Base-by-base conservation (phyloP, 1,139 yeast species). In the Sugiyamaella neomexicana region DNA sequence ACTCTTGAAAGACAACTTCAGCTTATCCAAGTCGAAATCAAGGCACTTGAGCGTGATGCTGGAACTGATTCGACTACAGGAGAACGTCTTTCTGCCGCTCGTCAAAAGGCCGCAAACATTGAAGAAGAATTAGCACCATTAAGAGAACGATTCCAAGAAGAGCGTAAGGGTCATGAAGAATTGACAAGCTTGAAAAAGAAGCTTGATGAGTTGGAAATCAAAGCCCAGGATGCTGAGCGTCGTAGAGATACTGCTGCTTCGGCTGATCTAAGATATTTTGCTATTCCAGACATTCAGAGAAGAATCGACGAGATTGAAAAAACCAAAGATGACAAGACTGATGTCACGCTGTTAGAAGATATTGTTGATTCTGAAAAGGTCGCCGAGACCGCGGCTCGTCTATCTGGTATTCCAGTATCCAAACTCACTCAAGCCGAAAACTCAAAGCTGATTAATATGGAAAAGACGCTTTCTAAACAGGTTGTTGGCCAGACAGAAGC, bases 401-500 rank as follows among this genome's bases (percentile, higher is more conserved):
- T 95, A 64, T 93, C 99, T 10, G 99, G 99, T 69, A 91, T 93
- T 59, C 99, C 99, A n/a, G 98, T 93, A n/a, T 82, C 87, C 61
- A 93, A 93, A 73, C 80, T 93, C 66, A 87, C 96, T 2, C 97
- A 90, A 74, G 95, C 97, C 31, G 99, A 93, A 72, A 93, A 93
- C 71, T 76, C 89, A 56, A 91, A 91, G 75, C 83, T 93, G 68
- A 89, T 93, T 67, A 87, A 86, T 67, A 93, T 93, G 98, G 99
- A 93, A 74, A 83, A 80, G 62, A 96, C 83, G 59, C 80, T 93
- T 58, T 78, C 95, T 31, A 75, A 81, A 29, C 85, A 81, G 57
- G 99, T 93, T 61, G 97, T 95, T 62, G 99, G 99, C 41, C 99
- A 93, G 76, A 77, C 86, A 54, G 97, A 89, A 60, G 99, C 99